Evolutionary conservation across 2,329 filamentous ascomycete genomes (phyloP).

Genomic region (Aureobasidium vineae): DNA sequence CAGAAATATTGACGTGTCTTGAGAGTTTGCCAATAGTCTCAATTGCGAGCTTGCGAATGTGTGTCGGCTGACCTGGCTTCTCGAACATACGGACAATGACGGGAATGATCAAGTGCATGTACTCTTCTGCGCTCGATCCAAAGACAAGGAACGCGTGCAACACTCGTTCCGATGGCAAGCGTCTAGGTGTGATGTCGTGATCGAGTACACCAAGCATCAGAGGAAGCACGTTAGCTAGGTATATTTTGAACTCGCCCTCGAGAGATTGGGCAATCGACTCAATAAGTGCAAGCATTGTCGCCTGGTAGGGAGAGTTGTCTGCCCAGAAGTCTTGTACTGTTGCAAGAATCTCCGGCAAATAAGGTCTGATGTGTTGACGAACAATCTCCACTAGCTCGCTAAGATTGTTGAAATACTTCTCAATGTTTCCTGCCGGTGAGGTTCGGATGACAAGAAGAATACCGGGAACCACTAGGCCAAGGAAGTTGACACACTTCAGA

Average conservation of each 20-base stretch:
- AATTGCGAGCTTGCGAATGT: constrained; percentile 82
- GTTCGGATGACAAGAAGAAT: constrained; percentile 87
- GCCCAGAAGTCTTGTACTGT: constrained; percentile 91
- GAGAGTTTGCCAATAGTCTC: constrained; percentile 94
- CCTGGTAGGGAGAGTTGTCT: constrained; percentile 73
- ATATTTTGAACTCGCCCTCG: constrained; percentile 97
- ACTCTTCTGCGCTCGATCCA: constrained; percentile 92
- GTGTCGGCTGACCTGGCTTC: constrained; percentile 74
- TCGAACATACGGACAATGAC: constrained; percentile 95
- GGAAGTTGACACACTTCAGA: constrained; percentile 91
- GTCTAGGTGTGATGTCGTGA: constrained; percentile 71
- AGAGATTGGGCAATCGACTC: constrained; percentile 92
- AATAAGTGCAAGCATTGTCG: constrained; percentile 86
- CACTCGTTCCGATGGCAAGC: constrained; percentile 83
- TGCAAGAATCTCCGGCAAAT: constrained; percentile 79
- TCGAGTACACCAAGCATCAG: constrained; percentile 94
- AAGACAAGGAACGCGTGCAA: constrained; percentile 95
- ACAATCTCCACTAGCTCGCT: constrained; percentile 93
- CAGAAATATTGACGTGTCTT: constrained; percentile 93
- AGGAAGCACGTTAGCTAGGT: constrained; percentile 82
- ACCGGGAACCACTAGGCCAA: constrained; percentile 89
- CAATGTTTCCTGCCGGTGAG: constrained; percentile 72
- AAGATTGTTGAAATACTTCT: constrained; percentile 97
- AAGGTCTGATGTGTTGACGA: constrained; percentile 91
- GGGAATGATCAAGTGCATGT: constrained; percentile 98